Percentiles rank a stretch among this genome's conserved stretches.
These are phyloP conservation scores for Phellopilus nigrolimitatus DNA, from an alignment of 1,284 basidiomycete genomes.

Conservation along the genomic window DNA sequence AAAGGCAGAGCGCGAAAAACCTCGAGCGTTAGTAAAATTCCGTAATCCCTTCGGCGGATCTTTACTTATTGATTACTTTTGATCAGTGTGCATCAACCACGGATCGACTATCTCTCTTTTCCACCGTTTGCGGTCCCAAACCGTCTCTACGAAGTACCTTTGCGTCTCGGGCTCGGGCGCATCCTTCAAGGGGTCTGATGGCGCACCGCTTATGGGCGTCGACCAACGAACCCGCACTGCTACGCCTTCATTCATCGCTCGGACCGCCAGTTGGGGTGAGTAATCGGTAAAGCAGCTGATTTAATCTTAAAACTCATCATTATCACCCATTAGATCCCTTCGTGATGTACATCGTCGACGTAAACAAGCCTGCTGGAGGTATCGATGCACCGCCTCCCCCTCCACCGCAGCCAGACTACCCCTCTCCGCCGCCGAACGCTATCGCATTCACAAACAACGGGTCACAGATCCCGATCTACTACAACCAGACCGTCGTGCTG, in stretches of 20 bases:
- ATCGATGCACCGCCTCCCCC: conserved; percentile 73
- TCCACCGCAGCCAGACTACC: conserved; percentile 79
- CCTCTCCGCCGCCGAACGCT: conserved; percentile 85
- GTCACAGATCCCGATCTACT: conserved; percentile 82
- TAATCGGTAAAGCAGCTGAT: conserved; percentile 16
- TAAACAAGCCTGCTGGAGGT: conserved; percentile 71
- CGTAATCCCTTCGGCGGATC: conserved; percentile 19
- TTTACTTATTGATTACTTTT: conserved; percentile 21
- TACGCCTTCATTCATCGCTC: conserved; percentile 80
- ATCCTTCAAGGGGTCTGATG: conserved; percentile 88
- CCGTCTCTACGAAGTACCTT: conserved; percentile 92
- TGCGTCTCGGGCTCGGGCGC: conserved; percentile 89
- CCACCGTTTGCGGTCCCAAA: conserved; percentile 90
- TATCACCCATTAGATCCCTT: conserved; percentile 65
- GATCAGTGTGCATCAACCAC: conserved; percentile 86
- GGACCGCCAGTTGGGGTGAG: conserved; percentile 81
- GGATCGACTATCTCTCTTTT: conserved; percentile 94
- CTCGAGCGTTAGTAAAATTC: conserved; percentile 69
- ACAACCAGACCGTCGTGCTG: conserved; percentile 93
- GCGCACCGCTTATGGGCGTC: conserved; percentile 75
- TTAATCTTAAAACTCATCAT: conserved; percentile 21
- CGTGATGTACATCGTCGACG: conserved; percentile 92
- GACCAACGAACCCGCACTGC: conserved; percentile 66
- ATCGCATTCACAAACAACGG: conserved; percentile 77
- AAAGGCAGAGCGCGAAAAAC: conserved; percentile 90